phyloP scores from a whole-genome alignment of 148 eudicot genomes.

The Cornus controversa region DNA sequence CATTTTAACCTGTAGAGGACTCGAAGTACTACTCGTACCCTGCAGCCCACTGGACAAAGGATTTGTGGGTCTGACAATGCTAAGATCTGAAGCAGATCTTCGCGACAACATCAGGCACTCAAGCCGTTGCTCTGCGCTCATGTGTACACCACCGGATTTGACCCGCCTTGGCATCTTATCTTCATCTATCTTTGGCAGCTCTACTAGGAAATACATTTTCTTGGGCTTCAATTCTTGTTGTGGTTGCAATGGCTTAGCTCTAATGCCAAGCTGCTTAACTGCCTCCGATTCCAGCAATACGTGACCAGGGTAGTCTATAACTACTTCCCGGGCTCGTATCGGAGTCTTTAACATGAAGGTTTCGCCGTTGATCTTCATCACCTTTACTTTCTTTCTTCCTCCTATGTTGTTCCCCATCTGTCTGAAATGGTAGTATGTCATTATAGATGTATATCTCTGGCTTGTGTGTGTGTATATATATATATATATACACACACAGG shows the following conservation, averaged over 20 bases:
- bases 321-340: slow-evolving; percentile 42
- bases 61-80: slow-evolving; percentile 10
- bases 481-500: too few species aligned
- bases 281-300: slow-evolving; percentile 60
- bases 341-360: slow-evolving; percentile 56
- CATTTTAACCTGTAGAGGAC: slow-evolving; percentile 57
- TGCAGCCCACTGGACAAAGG: not conserved
- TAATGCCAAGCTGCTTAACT: slow-evolving; percentile 47
- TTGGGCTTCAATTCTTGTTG: slow-evolving; percentile 40
- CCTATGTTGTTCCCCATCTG: slow-evolving; percentile 65
- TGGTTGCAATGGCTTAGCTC: slow-evolving; percentile 57
- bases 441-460: too few species aligned
- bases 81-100: slow-evolving; percentile 42
- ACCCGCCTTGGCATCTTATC: slow-evolving; percentile 28
- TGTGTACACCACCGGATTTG: slow-evolving; percentile 27
- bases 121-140: slow-evolving; percentile 33
- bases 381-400: slow-evolving; percentile 45
- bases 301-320: slow-evolving; percentile 62
- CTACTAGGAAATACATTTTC: slow-evolving; percentile 66
- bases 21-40: slow-evolving; percentile 20
- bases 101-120: slow-evolving; percentile 26
- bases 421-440: not conserved
- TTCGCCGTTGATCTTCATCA: slow-evolving; percentile 82
- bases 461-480: not conserved
- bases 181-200: slow-evolving; percentile 49